Percentiles rank a stretch among this genome's conserved stretches.
Evolutionary conservation across 2,329 filamentous ascomycete species (phyloP).

Genomic region (Pseudonectria foliicola): DNA sequence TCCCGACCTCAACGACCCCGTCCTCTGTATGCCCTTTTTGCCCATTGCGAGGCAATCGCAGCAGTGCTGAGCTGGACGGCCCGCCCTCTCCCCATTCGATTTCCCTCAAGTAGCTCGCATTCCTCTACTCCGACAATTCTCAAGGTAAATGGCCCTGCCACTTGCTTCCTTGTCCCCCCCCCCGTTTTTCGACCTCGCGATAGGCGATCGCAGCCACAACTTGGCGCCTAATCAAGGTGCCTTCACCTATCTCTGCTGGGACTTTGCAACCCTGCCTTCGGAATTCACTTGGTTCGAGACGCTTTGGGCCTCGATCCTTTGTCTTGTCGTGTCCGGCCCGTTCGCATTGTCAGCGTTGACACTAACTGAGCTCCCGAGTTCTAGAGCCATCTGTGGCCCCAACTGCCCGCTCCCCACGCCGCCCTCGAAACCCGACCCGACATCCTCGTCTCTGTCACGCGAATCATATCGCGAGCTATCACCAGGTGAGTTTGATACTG

Average conservation of each 20-base stretch:
- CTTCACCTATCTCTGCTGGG: constrained; percentile 14
- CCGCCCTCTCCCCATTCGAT: constrained; percentile 17
- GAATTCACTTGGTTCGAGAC: constrained; percentile 3
- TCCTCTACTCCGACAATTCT: constrained; percentile 17
- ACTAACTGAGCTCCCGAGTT: constrained; percentile 13
- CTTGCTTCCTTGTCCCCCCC: background rate
- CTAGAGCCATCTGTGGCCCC: constrained; percentile 14
- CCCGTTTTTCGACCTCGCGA: constrained; percentile 3
- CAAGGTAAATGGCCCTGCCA: constrained; percentile 24
- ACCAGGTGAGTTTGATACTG: constrained; percentile 13
- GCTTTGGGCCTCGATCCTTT: no score
- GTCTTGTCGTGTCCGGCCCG: constrained; percentile 9
- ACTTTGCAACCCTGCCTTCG: constrained; percentile 7
- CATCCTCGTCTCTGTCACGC: constrained; percentile 12
- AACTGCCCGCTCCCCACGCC: constrained; percentile 12
- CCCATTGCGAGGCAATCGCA: constrained; percentile 34
- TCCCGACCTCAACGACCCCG: constrained; percentile 16
- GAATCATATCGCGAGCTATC: constrained; percentile 6
- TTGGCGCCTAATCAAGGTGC: constrained; percentile 11
- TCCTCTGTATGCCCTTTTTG: constrained; percentile 28
- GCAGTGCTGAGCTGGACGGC: constrained; percentile 30
- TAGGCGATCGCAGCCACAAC: constrained; percentile 7
- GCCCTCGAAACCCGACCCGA: constrained; percentile 8
- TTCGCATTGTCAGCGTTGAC: constrained; percentile 12
- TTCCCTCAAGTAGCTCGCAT: constrained; percentile 13